Percentiles rank a stretch among this genome's conserved stretches.
Evolutionary conservation across 768 basidiomycete species (phyloP).

Genomic region (Russula brevipes): DNA sequence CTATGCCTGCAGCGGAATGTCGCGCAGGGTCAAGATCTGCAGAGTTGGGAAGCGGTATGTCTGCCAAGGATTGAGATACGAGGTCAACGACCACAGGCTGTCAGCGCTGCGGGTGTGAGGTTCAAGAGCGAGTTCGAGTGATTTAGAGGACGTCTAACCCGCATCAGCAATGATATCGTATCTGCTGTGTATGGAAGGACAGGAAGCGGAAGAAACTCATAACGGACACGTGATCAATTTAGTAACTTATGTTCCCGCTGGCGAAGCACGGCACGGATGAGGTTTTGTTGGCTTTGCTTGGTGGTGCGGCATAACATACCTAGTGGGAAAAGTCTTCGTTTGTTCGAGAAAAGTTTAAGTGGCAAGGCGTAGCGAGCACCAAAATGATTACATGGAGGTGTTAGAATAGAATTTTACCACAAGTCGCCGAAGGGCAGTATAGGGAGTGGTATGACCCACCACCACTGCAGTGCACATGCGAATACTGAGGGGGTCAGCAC

Average conservation of each 20-base stretch:
- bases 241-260: conserved; percentile 29
- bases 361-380: not conserved
- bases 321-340: conserved; percentile 1
- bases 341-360: conserved; percentile 6
- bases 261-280: not conserved
- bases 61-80: conserved; percentile 3
- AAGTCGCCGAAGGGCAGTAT: conserved; percentile 19
- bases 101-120: not conserved
- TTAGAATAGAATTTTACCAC: conserved; percentile 18
- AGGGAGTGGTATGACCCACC: conserved; percentile 19
- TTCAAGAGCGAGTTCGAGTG: conserved; percentile 11
- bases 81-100: not conserved
- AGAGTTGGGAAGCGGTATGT: conserved; percentile 16
- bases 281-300: not conserved
- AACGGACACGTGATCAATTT: not conserved
- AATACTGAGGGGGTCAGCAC: conserved; percentile 17
- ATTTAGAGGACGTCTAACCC: conserved; percentile 8
- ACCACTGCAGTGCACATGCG: conserved; percentile 21
- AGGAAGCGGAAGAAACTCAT: conserved; percentile 5
- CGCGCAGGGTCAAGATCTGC: conserved; percentile 11
- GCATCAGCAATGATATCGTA: conserved; percentile 3
- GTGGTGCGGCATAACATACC: conserved; percentile 4
- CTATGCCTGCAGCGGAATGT: conserved; percentile 14
- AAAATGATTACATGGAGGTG: not conserved
- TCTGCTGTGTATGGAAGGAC: conserved; percentile 6